phyloP scores from a whole-genome alignment of 345 rosid species.

The Aegle marmelos region DNA sequence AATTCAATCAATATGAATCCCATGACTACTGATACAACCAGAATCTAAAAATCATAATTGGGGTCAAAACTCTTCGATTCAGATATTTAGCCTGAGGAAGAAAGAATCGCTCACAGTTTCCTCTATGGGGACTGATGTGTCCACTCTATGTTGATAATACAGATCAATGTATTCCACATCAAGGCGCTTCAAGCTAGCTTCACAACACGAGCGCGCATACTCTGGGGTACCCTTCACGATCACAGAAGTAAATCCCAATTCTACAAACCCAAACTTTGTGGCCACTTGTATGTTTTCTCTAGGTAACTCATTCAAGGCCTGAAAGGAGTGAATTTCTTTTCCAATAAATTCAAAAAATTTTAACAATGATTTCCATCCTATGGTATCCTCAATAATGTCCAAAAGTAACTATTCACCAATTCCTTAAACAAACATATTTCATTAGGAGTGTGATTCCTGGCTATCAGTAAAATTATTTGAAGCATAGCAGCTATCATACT shows the following conservation, averaged over 20 bases:
- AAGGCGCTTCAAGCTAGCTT: slow-evolving; percentile 34
- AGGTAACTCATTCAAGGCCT: slow-evolving; percentile 37
- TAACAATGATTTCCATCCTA: background rate
- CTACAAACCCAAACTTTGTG: slow-evolving; percentile 31
- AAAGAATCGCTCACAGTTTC: slow-evolving; percentile 25
- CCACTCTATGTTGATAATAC: slow-evolving; percentile 31
- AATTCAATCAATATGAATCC: no score
- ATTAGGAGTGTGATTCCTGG: no score
- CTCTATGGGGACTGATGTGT: slow-evolving; percentile 30
- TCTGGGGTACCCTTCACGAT: slow-evolving; percentile 23
- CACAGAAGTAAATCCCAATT: background rate
- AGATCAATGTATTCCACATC: slow-evolving; percentile 40
- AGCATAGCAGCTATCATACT: background rate
- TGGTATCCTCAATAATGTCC: background rate
- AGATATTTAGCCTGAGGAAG: background rate
- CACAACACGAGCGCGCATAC: slow-evolving; percentile 23
- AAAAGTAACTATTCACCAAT: background rate
- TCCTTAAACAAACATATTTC: no score
- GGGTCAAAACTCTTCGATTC: no score
- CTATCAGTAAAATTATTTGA: background rate
- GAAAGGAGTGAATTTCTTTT: background rate
- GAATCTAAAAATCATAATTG: background rate
- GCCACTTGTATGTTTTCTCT: slow-evolving; percentile 37
- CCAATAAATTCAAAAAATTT: background rate
- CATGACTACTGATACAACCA: no score